Evolutionary conservation across 805 yeast species (phyloP).

Genomic region (Ogataea haglerorum): DNA sequence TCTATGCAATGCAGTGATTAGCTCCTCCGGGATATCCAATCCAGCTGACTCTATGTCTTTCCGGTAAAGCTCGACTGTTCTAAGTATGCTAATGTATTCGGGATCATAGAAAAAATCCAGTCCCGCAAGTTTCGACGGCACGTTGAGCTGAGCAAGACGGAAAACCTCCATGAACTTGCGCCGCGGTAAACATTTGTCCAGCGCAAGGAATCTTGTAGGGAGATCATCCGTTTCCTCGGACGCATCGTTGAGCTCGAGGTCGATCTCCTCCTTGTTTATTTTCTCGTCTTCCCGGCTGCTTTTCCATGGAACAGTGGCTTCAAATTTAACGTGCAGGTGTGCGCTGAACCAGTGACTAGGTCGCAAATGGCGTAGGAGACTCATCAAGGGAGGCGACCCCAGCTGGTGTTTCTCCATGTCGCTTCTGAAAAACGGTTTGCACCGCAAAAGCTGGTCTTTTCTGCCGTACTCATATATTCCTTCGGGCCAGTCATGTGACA

Average conservation of each 20-base stretch:
- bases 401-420: slow-evolving; percentile 60
- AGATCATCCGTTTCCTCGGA: slow-evolving; percentile 18
- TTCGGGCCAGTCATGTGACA: slow-evolving; percentile 95
- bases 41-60: slow-evolving; percentile 7
- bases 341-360: slow-evolving; percentile 86
- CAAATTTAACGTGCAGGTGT: slow-evolving; percentile 76
- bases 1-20: slow-evolving; percentile 15
- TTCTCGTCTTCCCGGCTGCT: slow-evolving; percentile 9
- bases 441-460: slow-evolving; percentile 41
- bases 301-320: slow-evolving; percentile 45
- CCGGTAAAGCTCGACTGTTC: slow-evolving; percentile 20
- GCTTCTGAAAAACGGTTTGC: slow-evolving; percentile 62
- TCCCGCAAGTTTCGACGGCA: slow-evolving; percentile 21
- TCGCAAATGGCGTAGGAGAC: slow-evolving; percentile 46
- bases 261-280: slow-evolving; percentile 10
- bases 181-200: slow-evolving; percentile 78
- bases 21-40: slow-evolving; percentile 4
- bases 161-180: slow-evolving; percentile 55
- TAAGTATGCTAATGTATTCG: slow-evolving; percentile 30
- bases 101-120: slow-evolving; percentile 34
- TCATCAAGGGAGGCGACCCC: slow-evolving; percentile 70
- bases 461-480: slow-evolving; percentile 70
- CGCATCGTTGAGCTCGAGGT: slow-evolving; percentile 4
- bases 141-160: slow-evolving; percentile 36
- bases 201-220: slow-evolving; percentile 56